phyloP scores from a whole-genome alignment of 108 stramenopile species.

The Pseudonitzschia pungens region DNA sequence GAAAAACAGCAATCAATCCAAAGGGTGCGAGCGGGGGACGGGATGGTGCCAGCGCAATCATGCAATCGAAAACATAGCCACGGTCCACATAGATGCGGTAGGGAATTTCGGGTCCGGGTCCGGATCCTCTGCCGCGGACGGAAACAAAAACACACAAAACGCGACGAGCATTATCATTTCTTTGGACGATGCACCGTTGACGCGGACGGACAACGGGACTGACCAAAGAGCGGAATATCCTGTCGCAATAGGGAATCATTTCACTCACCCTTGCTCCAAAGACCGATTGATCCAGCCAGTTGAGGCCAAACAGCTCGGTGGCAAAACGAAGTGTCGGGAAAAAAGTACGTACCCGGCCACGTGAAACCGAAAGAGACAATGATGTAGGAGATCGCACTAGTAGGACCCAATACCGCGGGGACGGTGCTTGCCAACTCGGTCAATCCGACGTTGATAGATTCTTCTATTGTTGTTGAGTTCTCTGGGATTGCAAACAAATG shows the following conservation, averaged over 20 bases:
- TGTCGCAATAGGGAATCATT: too few relatives aligned
- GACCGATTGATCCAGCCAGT: slow-evolving; percentile 48
- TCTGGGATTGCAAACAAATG: neutral
- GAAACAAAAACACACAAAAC: neutral
- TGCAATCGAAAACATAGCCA: slow-evolving; percentile 72
- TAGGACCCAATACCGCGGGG: slow-evolving; percentile 9
- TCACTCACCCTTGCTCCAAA: slow-evolving; percentile 29
- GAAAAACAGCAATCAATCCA: slow-evolving; percentile 64
- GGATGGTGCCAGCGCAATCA: slow-evolving; percentile 67
- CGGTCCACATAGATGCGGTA: slow-evolving; percentile 84
- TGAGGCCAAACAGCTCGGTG: slow-evolving; percentile 35
- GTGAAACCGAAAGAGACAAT: slow-evolving; percentile 55
- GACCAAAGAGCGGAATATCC: too few relatives aligned
- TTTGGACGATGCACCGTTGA: too few relatives aligned
- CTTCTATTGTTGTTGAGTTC: neutral
- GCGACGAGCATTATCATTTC: too few relatives aligned
- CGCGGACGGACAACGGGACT: too few relatives aligned
- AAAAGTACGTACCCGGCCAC: slow-evolving; percentile 67
- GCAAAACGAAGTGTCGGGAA: slow-evolving; percentile 71
- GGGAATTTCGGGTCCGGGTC: slow-evolving; percentile 76
- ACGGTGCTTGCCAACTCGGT: slow-evolving; percentile 10
- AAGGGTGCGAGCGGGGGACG: slow-evolving; percentile 73
- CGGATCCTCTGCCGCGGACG: slow-evolving; percentile 54
- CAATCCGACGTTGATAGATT: neutral
- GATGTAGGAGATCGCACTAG: slow-evolving; percentile 57